Evolutionary conservation across 1,284 basidiomycete genomes (phyloP).

Genomic region (Takashimella tepidaria): DNA sequence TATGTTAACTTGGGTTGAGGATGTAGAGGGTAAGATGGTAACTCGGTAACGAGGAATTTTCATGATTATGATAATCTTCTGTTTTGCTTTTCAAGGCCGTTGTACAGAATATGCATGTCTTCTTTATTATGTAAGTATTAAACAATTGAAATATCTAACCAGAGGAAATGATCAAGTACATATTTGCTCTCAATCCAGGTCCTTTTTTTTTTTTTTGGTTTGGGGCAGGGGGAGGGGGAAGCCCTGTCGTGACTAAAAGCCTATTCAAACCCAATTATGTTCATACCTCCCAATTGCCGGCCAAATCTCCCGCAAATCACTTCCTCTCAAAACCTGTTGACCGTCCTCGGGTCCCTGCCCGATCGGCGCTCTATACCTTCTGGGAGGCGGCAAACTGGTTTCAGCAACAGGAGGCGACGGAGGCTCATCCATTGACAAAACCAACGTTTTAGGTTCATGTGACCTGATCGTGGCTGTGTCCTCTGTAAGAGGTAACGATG

Average conservation of each 20-base stretch:
- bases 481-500: not conserved
- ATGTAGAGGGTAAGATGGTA: conserved; percentile 9
- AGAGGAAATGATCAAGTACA: too few relatives aligned
- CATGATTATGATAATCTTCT: too few relatives aligned
- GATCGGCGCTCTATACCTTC: not conserved
- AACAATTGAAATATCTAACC: too few relatives aligned
- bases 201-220: too few relatives aligned
- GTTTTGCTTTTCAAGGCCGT: too few relatives aligned
- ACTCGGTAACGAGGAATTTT: too few relatives aligned
- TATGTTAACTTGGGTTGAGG: conserved; percentile 44
- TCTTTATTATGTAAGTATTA: too few relatives aligned
- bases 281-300: conserved; percentile 9
- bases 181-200: too few relatives aligned
- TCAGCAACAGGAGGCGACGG: not conserved
- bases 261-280: not conserved
- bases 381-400: not conserved
- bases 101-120: too few relatives aligned
- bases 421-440: not conserved
- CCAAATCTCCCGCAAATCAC: conserved; percentile 16
- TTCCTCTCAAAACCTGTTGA: not conserved
- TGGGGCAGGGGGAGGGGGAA: too few relatives aligned
- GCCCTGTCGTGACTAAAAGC: too few relatives aligned
- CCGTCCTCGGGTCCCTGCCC: not conserved
- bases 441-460: not conserved
- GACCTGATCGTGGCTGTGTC: not conserved